Evolutionary conservation across 1,284 basidiomycete genomes (phyloP).

Genomic region (Athelia sp.): DNA sequence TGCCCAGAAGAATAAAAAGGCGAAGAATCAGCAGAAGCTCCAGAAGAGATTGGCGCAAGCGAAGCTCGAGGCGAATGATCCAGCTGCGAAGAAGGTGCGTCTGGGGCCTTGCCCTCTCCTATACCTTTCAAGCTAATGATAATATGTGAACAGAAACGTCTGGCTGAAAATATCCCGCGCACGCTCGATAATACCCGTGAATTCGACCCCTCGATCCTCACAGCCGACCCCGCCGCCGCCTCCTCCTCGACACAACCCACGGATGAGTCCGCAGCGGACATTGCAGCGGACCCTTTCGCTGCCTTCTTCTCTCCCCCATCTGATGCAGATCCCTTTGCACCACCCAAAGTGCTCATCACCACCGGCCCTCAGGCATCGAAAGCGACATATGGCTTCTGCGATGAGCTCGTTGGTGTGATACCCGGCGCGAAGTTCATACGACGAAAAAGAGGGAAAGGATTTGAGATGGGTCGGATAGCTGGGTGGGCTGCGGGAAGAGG

Average conservation of each 20-base stretch:
- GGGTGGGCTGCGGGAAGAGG: constrained; percentile 89
- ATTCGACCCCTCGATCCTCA: constrained; percentile 82
- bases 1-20: constrained; percentile 69
- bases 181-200: constrained; percentile 94
- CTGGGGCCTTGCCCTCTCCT: neutral
- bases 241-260: constrained; percentile 30
- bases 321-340: constrained; percentile 56
- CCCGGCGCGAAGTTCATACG: constrained; percentile 94
- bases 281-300: constrained; percentile 70
- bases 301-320: constrained; percentile 53
- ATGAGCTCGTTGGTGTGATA: constrained; percentile 88
- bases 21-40: constrained; percentile 80
- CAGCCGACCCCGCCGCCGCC: constrained; percentile 40
- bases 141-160: constrained; percentile 75
- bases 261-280: constrained; percentile 61
- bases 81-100: constrained; percentile 65
- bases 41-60: constrained; percentile 71
- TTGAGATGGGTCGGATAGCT: constrained; percentile 90
- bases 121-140: too few species aligned
- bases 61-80: constrained; percentile 69
- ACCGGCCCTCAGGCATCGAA: constrained; percentile 87
- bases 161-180: constrained; percentile 80
- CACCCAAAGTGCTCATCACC: constrained; percentile 87
- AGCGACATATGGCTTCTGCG: constrained; percentile 82
- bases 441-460: constrained; percentile 88